These are phyloP conservation scores for Magnolia changhungtana DNA, from an alignment of 164 flowering plant genomes.

Conservation along the genomic window DNA sequence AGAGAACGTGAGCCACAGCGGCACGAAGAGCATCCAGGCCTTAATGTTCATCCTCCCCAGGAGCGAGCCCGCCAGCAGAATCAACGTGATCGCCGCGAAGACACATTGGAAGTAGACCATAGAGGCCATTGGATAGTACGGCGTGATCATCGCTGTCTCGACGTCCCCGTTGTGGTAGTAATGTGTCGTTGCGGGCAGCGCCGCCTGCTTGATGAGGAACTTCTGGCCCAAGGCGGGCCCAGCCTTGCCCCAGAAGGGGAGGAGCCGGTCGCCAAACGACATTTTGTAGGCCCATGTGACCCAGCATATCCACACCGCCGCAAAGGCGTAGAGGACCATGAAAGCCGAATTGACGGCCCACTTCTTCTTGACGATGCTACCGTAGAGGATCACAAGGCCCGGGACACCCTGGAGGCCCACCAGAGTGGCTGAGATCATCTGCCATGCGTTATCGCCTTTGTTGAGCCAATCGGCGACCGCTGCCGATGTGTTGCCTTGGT, in stretches of 20 bases:
- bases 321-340: slow-evolving; percentile 25
- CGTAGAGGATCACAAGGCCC: slow-evolving; percentile 20
- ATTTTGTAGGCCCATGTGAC: slow-evolving; percentile 20
- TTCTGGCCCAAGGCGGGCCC: slow-evolving; percentile 22
- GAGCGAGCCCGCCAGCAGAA: slow-evolving; percentile 18
- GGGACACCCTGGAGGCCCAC: slow-evolving; percentile 21
- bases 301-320: slow-evolving; percentile 22
- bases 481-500: slow-evolving; percentile 15
- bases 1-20: slow-evolving; percentile 24
- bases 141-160: slow-evolving; percentile 17
- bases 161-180: slow-evolving; percentile 13
- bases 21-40: slow-evolving; percentile 25
- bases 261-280: slow-evolving; percentile 21
- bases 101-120: slow-evolving; percentile 25
- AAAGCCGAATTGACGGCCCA: slow-evolving; percentile 26
- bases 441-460: slow-evolving; percentile 25
- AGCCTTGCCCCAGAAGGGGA: slow-evolving; percentile 23
- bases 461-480: slow-evolving; percentile 21
- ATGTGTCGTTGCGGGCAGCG: slow-evolving; percentile 14
- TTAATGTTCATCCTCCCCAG: slow-evolving; percentile 18
- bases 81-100: slow-evolving; percentile 17
- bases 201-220: slow-evolving; percentile 17
- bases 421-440: slow-evolving; percentile 20
- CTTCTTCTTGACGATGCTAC: slow-evolving; percentile 22
- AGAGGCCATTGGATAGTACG: slow-evolving; percentile 21